phyloP scores from a whole-genome alignment of 768 basidiomycete genomes.

The Psilocybe sp. region DNA sequence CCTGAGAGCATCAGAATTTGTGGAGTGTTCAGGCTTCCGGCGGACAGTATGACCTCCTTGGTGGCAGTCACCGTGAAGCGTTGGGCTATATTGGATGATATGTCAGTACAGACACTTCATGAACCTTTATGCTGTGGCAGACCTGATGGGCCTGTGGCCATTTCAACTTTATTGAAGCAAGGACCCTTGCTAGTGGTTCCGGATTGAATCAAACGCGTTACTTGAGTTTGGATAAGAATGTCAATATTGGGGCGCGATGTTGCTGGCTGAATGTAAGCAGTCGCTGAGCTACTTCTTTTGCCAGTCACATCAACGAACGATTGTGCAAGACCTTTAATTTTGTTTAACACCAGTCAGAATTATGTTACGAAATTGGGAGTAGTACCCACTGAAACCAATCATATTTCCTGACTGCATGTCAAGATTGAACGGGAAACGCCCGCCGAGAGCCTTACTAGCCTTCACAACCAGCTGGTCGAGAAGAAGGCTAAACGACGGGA shows the following conservation, averaged over 20 bases:
- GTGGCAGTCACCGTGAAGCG: neutral
- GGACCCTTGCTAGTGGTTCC: neutral
- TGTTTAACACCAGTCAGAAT: neutral
- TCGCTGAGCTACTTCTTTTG: conserved; percentile 6
- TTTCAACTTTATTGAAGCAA: neutral
- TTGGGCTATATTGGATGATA: neutral
- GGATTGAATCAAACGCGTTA: conserved; percentile 10
- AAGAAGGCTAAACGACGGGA: conserved; percentile 17
- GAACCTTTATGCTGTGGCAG: too few species aligned
- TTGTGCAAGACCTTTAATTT: conserved; percentile 7
- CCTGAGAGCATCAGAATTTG: conserved; percentile 27
- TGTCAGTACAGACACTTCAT: too few species aligned
- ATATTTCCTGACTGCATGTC: conserved; percentile 32
- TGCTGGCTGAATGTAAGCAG: conserved; percentile 1
- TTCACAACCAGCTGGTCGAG: conserved; percentile 25
- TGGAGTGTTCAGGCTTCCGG: conserved; percentile 28
- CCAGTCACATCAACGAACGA: neutral
- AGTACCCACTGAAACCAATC: conserved; percentile 8
- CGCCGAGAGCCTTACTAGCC: conserved; percentile 18
- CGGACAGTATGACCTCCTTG: conserved; percentile 20
- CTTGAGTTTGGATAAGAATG: conserved; percentile 11
- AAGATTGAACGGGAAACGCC: conserved; percentile 28
- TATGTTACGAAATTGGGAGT: too few species aligned
- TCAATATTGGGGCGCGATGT: conserved; percentile 3
- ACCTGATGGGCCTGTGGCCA: neutral